Conservation (phyloP, 345 rosid species). For the Eucalyptus pauciflora region DNA sequence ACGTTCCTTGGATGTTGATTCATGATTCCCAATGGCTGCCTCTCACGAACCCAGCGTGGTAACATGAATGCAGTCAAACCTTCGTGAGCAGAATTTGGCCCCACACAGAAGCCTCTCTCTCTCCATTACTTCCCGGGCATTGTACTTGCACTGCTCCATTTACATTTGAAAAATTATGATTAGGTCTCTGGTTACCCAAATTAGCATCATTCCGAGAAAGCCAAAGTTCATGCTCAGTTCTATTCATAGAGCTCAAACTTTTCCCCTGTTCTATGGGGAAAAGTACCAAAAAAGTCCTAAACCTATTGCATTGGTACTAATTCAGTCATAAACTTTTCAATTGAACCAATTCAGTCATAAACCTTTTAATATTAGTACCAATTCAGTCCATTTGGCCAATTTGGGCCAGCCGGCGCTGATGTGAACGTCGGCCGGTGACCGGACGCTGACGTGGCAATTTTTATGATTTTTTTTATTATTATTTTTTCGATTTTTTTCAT, state of each 20-base stretch:
- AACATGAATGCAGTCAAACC: background rate
- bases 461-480: too few relatives aligned
- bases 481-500: too few relatives aligned
- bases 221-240: background rate
- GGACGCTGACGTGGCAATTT: too few relatives aligned
- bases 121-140: background rate
- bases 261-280: background rate
- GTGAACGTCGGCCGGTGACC: too few relatives aligned
- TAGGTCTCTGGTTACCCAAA: background rate
- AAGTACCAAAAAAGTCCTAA: too few relatives aligned
- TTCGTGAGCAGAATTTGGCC: background rate
- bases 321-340: too few relatives aligned
- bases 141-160: background rate
- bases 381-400: too few relatives aligned
- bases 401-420: too few relatives aligned
- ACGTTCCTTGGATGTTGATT: background rate
- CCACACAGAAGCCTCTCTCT: background rate
- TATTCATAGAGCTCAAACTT: background rate
- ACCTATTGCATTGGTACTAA: too few relatives aligned
- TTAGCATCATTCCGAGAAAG: background rate
- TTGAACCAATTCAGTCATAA: too few relatives aligned
- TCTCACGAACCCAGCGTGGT: background rate
- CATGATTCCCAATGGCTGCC: slow-evolving; percentile 6
- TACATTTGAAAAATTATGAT: background rate
- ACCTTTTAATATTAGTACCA: too few relatives aligned